phyloP scores from a whole-genome alignment of 768 basidiomycete species.

The Serendipita vermifera region DNA sequence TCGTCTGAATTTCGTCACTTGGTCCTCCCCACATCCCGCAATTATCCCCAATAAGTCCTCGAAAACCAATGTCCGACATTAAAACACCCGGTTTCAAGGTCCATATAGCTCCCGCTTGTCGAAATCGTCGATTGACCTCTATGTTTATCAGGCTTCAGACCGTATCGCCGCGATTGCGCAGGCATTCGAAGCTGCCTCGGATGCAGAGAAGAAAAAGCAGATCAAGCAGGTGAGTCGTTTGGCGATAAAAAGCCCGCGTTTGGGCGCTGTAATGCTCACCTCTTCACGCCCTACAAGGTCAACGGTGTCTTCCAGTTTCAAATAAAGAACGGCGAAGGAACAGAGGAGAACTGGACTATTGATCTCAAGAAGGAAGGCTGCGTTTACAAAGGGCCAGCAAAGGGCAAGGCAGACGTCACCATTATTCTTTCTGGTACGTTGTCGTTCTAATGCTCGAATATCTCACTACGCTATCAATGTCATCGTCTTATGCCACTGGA shows the following conservation, averaged over 20 bases:
- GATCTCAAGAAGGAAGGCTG: slow-evolving; percentile 78
- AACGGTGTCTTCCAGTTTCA: slow-evolving; percentile 81
- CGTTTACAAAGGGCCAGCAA: slow-evolving; percentile 59
- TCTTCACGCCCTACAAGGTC: slow-evolving; percentile 34
- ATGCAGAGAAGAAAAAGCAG: slow-evolving; percentile 50
- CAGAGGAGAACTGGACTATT: slow-evolving; percentile 76
- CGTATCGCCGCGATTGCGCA: slow-evolving; percentile 41
- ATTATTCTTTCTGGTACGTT: slow-evolving; percentile 45
- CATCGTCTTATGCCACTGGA: too few relatives aligned
- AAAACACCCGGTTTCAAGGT: slow-evolving; percentile 68
- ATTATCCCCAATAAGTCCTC: neutral
- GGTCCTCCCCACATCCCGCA: slow-evolving; percentile 5
- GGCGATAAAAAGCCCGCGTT: neutral
- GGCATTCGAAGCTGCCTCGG: slow-evolving; percentile 41
- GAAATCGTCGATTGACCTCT: neutral
- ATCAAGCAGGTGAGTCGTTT: slow-evolving; percentile 53
- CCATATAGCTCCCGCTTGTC: slow-evolving; percentile 5
- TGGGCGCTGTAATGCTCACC: neutral
- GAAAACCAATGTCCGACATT: slow-evolving; percentile 48
- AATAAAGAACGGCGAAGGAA: slow-evolving; percentile 57
- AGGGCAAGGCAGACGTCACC: slow-evolving; percentile 71
- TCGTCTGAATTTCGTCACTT: neutral
- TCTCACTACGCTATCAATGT: too few relatives aligned
- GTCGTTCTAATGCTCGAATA: neutral
- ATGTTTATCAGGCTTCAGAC: slow-evolving; percentile 44